Percentiles rank a stretch among this genome's conserved stretches.
These are phyloP conservation scores for Herpotrichia juniperi DNA, from an alignment of 2,329 filamentous ascomycete species.

Conservation along the genomic window DNA sequence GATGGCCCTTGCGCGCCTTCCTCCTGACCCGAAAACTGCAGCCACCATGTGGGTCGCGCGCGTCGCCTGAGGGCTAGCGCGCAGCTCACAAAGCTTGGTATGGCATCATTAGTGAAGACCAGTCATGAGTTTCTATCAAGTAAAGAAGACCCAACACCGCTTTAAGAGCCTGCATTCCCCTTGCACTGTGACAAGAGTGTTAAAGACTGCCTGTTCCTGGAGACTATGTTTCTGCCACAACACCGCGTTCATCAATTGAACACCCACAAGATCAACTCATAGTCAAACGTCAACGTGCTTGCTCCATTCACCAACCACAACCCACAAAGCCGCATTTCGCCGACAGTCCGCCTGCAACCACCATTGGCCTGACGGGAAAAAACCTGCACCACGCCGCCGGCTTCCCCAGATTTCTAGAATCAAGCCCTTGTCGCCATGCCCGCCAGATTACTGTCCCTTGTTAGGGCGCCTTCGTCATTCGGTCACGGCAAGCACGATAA, in stretches of 20 bases:
- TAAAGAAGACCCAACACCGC: conserved; percentile 2
- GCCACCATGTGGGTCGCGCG: conserved; percentile 24
- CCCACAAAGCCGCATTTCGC: conserved; percentile 9
- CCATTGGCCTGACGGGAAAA: conserved; percentile 3
- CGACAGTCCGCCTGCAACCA: conserved; percentile 5
- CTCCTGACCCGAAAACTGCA: conserved; percentile 42
- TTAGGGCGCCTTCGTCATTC: conserved; percentile 38
- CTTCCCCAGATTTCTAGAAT: conserved; percentile 34
- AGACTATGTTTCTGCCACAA: conserved; percentile 43
- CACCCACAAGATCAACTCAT: conserved; percentile 43
- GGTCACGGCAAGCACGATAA: conserved; percentile 6
- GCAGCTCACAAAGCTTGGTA: conserved; percentile 31
- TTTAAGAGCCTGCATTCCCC: not conserved
- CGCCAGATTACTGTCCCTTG: conserved; percentile 42
- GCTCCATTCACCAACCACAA: no score
- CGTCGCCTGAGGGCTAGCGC: conserved; percentile 25
- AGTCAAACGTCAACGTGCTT: no score
- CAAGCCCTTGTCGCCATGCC: conserved; percentile 36
- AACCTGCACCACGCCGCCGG: conserved; percentile 9
- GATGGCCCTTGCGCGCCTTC: conserved; percentile 34
- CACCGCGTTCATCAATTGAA: conserved; percentile 36
- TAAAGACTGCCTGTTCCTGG: not conserved
- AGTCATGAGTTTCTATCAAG: conserved; percentile 16
- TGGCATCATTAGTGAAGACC: conserved; percentile 30
- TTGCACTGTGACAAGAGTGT: not conserved